Evolutionary conservation across 140 eudicot species (phyloP).

Genomic region (Senecio squalidus): DNA sequence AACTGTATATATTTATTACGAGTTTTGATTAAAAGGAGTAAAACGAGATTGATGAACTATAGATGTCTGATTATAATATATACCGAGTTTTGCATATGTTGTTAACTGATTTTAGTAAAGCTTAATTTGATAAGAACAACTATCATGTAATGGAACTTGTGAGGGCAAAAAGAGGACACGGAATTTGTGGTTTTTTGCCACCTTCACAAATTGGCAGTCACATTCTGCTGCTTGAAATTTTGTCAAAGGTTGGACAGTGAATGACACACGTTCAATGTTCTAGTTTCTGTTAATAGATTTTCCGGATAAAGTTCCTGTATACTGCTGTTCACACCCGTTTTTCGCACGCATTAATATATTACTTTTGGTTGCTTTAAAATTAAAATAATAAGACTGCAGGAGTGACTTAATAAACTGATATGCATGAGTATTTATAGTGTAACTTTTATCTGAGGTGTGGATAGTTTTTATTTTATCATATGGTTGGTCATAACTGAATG

Average conservation of each 20-base stretch:
- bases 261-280: too few species aligned
- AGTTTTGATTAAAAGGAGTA: background rate
- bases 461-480: background rate
- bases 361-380: background rate
- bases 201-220: background rate
- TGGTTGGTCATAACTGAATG: slow-evolving; percentile 1
- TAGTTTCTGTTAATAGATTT: too few species aligned
- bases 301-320: background rate
- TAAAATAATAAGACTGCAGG: slow-evolving; percentile 2
- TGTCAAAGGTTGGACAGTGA: background rate
- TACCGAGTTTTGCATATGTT: background rate
- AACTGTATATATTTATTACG: too few species aligned
- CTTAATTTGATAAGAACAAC: background rate
- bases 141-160: background rate
- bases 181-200: background rate
- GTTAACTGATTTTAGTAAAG: background rate
- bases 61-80: background rate
- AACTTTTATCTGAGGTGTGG: background rate
- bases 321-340: background rate
- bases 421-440: background rate
- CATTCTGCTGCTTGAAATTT: background rate
- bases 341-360: background rate
- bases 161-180: background rate
- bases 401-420: background rate
- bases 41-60: background rate